Conservation (phyloP, 768 basidiomycete genomes). For the Cantharellus cinnabarinus region DNA sequence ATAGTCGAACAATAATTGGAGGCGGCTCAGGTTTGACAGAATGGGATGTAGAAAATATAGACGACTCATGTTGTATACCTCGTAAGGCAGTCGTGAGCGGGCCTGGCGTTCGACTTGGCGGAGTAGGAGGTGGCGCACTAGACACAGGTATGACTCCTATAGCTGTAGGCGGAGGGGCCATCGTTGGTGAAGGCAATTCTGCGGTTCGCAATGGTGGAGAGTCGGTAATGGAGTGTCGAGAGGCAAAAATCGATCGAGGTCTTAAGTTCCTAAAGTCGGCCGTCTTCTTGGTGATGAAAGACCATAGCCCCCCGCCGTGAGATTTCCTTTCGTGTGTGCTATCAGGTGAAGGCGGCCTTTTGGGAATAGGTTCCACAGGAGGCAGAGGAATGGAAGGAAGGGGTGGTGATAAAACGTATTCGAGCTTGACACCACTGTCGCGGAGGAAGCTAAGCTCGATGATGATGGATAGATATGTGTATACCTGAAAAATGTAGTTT, state of each 20-base stretch:
- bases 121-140: not conserved
- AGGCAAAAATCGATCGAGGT: not conserved
- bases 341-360: not conserved
- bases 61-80: not conserved
- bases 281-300: conserved; percentile 20
- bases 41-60: not conserved
- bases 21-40: not conserved
- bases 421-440: conserved; percentile 1
- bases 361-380: not conserved
- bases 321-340: not conserved
- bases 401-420: not conserved
- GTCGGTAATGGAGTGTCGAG: not conserved
- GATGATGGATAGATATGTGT: not conserved
- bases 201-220: not conserved
- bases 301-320: conserved; percentile 12
- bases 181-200: not conserved
- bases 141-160: not conserved
- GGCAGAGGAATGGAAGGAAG: not conserved
- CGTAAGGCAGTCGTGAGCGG: not conserved
- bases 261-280: conserved; percentile 13
- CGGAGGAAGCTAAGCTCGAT: conserved; percentile 1
- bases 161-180: not conserved
- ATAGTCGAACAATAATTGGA: not conserved
- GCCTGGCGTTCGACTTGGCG: not conserved
- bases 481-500: not conserved